Percentiles rank a stretch among this genome's conserved stretches.
These are phyloP conservation scores for Globisporangium canariense DNA, from an alignment of 352 stramenopile species.

Conservation along the genomic window DNA sequence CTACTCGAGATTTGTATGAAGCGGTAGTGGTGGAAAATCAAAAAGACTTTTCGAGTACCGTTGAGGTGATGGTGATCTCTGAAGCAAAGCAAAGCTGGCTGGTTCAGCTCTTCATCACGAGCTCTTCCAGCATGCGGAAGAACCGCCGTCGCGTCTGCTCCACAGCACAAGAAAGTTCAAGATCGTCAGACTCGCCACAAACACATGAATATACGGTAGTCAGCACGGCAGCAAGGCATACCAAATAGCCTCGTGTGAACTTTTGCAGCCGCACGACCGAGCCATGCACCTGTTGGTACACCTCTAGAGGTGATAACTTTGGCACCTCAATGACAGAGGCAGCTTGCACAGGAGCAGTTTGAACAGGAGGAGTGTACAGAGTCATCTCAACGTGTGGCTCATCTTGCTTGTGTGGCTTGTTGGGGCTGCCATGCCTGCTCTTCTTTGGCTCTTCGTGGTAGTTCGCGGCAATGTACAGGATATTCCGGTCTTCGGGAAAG, in stretches of 20 bases:
- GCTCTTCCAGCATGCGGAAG: slow-evolving; percentile 35
- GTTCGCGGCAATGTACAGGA: slow-evolving; percentile 12
- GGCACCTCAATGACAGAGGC: no score
- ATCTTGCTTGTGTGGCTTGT: not conserved
- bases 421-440: not conserved
- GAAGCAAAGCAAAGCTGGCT: not conserved
- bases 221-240: slow-evolving; percentile 6
- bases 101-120: slow-evolving; percentile 22
- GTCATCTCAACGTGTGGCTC: not conserved
- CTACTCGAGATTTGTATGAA: not conserved
- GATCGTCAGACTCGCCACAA: not conserved
- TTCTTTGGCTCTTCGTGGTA: slow-evolving; percentile 5
- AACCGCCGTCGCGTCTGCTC: slow-evolving; percentile 35
- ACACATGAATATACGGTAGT: not conserved
- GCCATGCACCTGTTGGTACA: slow-evolving; percentile 20
- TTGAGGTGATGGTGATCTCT: no score
- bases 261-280: slow-evolving; percentile 21
- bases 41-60: no score
- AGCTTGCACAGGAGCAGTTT: not conserved
- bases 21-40: not conserved
- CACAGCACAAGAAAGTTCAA: slow-evolving; percentile 2
- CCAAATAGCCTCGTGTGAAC: slow-evolving; percentile 24
- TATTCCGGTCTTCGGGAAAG: slow-evolving; percentile 12
- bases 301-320: slow-evolving; percentile 7
- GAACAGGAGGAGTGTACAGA: not conserved